Evolutionary conservation across 2,329 filamentous ascomycete genomes (phyloP).

Genomic region (Phoma sp.): DNA sequence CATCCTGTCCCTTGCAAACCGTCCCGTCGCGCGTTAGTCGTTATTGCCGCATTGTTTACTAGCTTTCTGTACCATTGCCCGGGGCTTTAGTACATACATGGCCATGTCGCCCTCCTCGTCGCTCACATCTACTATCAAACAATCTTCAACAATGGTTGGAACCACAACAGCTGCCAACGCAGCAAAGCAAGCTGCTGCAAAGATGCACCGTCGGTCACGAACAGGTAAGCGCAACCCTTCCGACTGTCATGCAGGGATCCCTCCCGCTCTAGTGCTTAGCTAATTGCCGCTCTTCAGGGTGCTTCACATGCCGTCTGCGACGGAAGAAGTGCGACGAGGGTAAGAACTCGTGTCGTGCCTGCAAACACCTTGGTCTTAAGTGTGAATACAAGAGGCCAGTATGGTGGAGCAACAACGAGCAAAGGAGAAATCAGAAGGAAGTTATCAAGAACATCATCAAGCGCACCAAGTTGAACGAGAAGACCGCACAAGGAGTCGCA

Average conservation of each 20-base stretch:
- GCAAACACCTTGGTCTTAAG: conserved; percentile 75
- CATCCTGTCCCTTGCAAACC: conserved; percentile 53
- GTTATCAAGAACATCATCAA: conserved; percentile 97
- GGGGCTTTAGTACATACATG: conserved; percentile 52
- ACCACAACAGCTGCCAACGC: conserved; percentile 58
- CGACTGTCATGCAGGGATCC: conserved; percentile 46
- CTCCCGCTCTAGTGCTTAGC: conserved; percentile 40
- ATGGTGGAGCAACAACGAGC: conserved; percentile 97
- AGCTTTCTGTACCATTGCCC: conserved; percentile 49
- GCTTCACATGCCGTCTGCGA: conserved; percentile 72
- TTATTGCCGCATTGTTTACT: conserved; percentile 53
- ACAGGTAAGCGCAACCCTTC: conserved; percentile 73
- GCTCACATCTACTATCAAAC: conserved; percentile 51
- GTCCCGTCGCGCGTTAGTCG: conserved; percentile 51
- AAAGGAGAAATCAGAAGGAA: conserved; percentile 87
- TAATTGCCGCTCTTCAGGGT: conserved; percentile 60
- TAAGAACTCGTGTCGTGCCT: conserved; percentile 69
- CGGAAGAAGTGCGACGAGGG: conserved; percentile 75
- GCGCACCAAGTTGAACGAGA: conserved; percentile 92
- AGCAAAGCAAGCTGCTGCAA: conserved; percentile 68
- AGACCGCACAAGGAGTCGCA: conserved; percentile 65
- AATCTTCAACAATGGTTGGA: conserved; percentile 59
- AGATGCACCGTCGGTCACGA: conserved; percentile 93
- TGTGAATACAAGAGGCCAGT: conserved; percentile 97
- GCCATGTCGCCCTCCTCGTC: conserved; percentile 59